These are phyloP conservation scores for Calonectria crousiana DNA, from an alignment of 2,329 filamentous ascomycete genomes.

Conservation along the genomic window DNA sequence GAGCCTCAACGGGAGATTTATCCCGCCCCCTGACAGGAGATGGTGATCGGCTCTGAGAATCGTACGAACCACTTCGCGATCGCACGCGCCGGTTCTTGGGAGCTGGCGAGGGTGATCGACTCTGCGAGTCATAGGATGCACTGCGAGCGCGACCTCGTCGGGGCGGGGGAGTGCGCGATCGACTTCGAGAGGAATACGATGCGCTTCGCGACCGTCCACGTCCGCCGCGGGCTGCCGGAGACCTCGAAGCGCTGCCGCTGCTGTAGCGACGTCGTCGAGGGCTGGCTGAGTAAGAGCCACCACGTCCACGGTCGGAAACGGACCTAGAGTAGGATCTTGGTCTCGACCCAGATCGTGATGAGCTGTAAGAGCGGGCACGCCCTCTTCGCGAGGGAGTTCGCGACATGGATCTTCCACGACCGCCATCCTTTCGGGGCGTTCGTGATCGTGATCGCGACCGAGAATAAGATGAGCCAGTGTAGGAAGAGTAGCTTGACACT, in stretches of 20 bases:
- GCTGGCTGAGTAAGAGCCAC: constrained; percentile 46
- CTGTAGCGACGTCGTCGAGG: constrained; percentile 43
- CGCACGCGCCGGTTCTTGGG: constrained; percentile 27
- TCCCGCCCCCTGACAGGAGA: constrained; percentile 38
- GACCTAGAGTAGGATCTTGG: constrained; percentile 62
- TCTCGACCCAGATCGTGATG: constrained; percentile 57
- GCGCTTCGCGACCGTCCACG: constrained; percentile 44
- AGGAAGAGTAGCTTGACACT: constrained; percentile 83
- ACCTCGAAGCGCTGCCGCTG: constrained; percentile 45
- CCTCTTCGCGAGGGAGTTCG: constrained; percentile 43
- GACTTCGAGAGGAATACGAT: constrained; percentile 49
- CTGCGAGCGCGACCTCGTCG: constrained; percentile 37
- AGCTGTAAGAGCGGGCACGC: constrained; percentile 43
- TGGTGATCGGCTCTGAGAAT: constrained; percentile 39
- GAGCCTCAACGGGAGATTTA: constrained; percentile 38
- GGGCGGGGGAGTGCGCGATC: constrained; percentile 45
- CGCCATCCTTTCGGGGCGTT: constrained; percentile 46
- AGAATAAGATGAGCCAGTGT: constrained; percentile 72
- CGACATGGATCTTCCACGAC: constrained; percentile 45
- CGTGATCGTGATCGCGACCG: constrained; percentile 61
- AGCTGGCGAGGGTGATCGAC: constrained; percentile 37
- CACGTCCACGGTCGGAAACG: constrained; percentile 44
- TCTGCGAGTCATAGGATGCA: constrained; percentile 37
- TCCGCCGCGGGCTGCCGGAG: constrained; percentile 44
- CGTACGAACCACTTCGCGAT: constrained; percentile 38